Base-by-base conservation (phyloP, 2,329 filamentous ascomycete species). In the Huntiella abstrusa region DNA sequence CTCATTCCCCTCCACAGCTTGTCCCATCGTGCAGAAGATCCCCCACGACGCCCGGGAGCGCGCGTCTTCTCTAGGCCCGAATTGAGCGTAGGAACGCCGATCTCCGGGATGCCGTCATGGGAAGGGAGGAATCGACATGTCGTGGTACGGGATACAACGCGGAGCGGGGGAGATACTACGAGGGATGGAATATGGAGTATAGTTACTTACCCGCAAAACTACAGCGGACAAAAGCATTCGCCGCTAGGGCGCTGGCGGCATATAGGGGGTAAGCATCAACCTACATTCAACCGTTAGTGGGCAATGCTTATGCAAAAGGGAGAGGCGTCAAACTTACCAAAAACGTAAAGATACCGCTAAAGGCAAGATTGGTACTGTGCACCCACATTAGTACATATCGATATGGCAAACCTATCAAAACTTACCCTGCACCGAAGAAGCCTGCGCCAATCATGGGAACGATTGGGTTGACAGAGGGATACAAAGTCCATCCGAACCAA, bases 401-500 rank as follows among this genome's bases (percentile, higher is more conserved):
- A 35, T 7, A 41, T 39, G 41, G 50, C 40, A 19, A 41, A 12
- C n/a, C 11, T n/a, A 32, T 22, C 17, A 51, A 36, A 47, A 69
- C 76, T 66, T 66, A 81, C 75, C 73, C 82, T 58, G 69, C 65
- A 48, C 77, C 81, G 62, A 86, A 87, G 39, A 87, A 64, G 37
- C 60, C 68, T 22, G 76, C 80, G 15, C 78, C 82, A 60, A 87
- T 77, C 53, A 85, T 78, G 19, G 81, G 79, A 40, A 77, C 69
- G 51, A 83, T 80, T 77, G 77, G 88, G 61, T 84, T 80, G 42
- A 94, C 72, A 54, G 61, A 70, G 2, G 77, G 60, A 58, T 78
- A 87, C 11, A 81, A 80, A 4, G 83, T 86, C 82, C 85, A 94
- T 6, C 76, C 85, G 62, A 94, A 94, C 63, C 83, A 81, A 60